A percentile compares a stretch with the other conserved stretches of the same genome.
phyloP scores from a whole-genome alignment of 345 rosid species.

The Aurinia saxatilis region DNA sequence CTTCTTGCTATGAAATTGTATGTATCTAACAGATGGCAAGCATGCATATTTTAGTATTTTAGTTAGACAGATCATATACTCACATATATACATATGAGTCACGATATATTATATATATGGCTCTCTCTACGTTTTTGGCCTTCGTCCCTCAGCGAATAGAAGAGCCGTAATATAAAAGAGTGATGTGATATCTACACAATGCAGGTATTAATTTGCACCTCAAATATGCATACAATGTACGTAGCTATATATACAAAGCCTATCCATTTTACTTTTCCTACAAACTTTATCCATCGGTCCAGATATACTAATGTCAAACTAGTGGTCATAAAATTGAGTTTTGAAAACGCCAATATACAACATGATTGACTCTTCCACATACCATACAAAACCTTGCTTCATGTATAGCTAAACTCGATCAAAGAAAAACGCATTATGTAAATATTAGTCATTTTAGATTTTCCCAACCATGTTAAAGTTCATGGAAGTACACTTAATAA shows the following conservation, averaged over 20 bases:
- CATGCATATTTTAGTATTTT: not conserved
- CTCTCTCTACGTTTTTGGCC: not conserved
- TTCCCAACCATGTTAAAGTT: not conserved
- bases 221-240: no score
- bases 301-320: not conserved
- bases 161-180: slow-evolving; percentile 9
- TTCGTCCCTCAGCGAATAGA: slow-evolving; percentile 18
- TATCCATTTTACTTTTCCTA: slow-evolving; percentile 9
- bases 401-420: no score
- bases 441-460: no score
- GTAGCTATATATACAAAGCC: not conserved
- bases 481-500: not conserved
- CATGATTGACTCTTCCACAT: no score
- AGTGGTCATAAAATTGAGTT: not conserved
- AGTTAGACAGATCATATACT: not conserved
- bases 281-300: slow-evolving; percentile 4
- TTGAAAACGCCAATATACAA: not conserved
- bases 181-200: not conserved
- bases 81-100: no score
- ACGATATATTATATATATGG: no score
- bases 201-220: no score
- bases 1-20: no score
- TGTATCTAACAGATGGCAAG: not conserved
- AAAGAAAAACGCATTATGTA: no score
- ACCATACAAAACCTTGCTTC: no score